Percentiles rank a stretch among this genome's conserved stretches.
Conservation (phyloP, 129 eudicot genomes). For the Pulicaria dysenterica region DNA sequence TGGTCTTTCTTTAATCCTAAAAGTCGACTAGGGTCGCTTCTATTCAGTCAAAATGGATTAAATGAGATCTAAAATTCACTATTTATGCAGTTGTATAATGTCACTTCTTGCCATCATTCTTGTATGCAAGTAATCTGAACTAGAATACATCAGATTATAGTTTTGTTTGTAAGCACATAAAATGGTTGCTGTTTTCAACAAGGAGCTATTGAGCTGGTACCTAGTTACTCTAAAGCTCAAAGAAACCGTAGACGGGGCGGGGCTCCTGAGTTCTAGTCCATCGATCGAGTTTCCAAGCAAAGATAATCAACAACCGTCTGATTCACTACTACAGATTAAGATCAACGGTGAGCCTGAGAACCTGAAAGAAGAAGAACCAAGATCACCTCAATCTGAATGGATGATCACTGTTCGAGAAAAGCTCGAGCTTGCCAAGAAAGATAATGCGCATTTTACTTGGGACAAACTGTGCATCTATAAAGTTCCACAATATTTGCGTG, state of each 20-base stretch:
- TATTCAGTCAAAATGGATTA: not conserved
- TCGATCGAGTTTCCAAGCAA: conserved; percentile 28
- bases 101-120: conserved; percentile 30
- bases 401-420: conserved; percentile 57
- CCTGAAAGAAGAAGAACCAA: conserved; percentile 34
- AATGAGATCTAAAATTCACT: conserved; percentile 24
- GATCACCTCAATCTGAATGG: conserved; percentile 69
- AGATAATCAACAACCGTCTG: conserved; percentile 25
- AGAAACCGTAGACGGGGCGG: conserved; percentile 68
- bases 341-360: conserved; percentile 33
- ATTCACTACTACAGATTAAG: conserved; percentile 38
- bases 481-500: conserved; percentile 70
- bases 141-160: not conserved
- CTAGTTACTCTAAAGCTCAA: conserved; percentile 84
- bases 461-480: conserved; percentile 69
- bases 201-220: conserved; percentile 91
- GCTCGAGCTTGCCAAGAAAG: conserved; percentile 59
- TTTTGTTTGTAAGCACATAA: conserved; percentile 20
- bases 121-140: not conserved
- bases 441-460: conserved; percentile 67
- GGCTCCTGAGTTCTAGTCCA: conserved; percentile 34
- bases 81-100: conserved; percentile 8
- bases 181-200: conserved; percentile 95
- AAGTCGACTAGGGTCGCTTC: conserved; percentile 20
- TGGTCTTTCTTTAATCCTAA: not conserved